phyloP scores from a whole-genome alignment of 768 basidiomycete species.

The Heimioporus sp. region DNA sequence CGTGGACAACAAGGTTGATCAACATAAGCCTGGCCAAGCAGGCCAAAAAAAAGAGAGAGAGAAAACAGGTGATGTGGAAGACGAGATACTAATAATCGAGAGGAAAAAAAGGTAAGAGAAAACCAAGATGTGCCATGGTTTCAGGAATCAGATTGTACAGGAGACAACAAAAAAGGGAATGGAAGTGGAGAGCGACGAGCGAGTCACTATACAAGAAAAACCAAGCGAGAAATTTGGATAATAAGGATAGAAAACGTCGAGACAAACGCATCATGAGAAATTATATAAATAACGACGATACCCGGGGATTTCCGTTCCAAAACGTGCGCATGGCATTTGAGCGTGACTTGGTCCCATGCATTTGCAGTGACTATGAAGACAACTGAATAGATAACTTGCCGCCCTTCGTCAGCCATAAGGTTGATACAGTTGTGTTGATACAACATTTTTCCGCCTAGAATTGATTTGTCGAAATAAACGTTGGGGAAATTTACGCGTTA shows the following conservation, averaged over 20 bases:
- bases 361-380: constrained; percentile 27
- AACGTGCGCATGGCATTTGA: constrained; percentile 16
- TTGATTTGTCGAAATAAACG: constrained; percentile 18
- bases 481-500: constrained; percentile 15
- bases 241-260: constrained; percentile 26
- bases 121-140: constrained; percentile 10
- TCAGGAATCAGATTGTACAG: constrained; percentile 4
- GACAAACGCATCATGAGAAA: constrained; percentile 11
- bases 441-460: constrained; percentile 29
- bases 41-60: constrained; percentile 1
- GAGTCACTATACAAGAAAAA: constrained; percentile 14
- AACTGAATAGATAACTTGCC: constrained; percentile 30
- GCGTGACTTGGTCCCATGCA: constrained; percentile 15
- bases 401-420: constrained; percentile 22
- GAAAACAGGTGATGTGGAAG: neutral
- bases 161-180: neutral
- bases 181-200: constrained; percentile 2
- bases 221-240: constrained; percentile 20
- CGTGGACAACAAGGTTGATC: constrained; percentile 2
- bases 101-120: neutral
- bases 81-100: neutral
- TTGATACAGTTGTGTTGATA: constrained; percentile 37
- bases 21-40: constrained; percentile 24
- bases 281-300: constrained; percentile 18
- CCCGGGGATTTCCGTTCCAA: constrained; percentile 17